A percentile compares a stretch with the other conserved stretches of the same genome.
These are phyloP conservation scores for Giardia muris DNA, from an alignment of 208 protist species.

Conservation along the genomic window DNA sequence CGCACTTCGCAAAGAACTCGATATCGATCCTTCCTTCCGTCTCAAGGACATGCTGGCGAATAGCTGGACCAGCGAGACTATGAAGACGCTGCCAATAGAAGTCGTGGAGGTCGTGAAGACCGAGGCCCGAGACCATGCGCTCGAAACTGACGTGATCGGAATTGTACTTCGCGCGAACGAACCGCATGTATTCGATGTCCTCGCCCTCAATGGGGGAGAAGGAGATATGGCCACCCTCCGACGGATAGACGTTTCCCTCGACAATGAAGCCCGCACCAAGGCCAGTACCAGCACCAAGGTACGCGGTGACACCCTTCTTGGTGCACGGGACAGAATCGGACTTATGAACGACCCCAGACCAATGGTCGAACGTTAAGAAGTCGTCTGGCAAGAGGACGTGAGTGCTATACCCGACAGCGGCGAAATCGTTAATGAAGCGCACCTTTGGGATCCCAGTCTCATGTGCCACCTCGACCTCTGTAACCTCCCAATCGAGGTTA, in stretches of 20 bases:
- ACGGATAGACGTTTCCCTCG: not conserved
- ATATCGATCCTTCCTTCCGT: not conserved
- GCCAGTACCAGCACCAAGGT: slow-evolving; percentile 3
- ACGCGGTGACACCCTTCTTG: not conserved
- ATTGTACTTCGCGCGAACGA: not conserved
- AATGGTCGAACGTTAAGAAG: not conserved
- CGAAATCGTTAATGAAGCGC: slow-evolving; percentile 27
- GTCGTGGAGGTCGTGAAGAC: not conserved
- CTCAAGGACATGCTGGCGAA: not conserved
- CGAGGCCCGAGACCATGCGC: not conserved
- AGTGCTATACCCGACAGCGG: not conserved
- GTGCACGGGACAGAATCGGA: not conserved
- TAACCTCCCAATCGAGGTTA: not conserved
- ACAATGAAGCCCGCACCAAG: not conserved
- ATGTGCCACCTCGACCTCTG: not conserved
- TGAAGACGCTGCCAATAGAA: not conserved
- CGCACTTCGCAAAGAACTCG: not conserved
- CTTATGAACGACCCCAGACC: not conserved
- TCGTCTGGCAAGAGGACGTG: not conserved
- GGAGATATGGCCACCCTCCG: slow-evolving; percentile 9
- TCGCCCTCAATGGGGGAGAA: not conserved
- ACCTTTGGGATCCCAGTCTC: not conserved
- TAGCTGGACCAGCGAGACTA: not conserved
- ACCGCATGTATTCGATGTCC: not conserved
- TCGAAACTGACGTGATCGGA: not conserved